phyloP scores from a whole-genome alignment of 345 rosid species.

The Corchorus olitorius region DNA sequence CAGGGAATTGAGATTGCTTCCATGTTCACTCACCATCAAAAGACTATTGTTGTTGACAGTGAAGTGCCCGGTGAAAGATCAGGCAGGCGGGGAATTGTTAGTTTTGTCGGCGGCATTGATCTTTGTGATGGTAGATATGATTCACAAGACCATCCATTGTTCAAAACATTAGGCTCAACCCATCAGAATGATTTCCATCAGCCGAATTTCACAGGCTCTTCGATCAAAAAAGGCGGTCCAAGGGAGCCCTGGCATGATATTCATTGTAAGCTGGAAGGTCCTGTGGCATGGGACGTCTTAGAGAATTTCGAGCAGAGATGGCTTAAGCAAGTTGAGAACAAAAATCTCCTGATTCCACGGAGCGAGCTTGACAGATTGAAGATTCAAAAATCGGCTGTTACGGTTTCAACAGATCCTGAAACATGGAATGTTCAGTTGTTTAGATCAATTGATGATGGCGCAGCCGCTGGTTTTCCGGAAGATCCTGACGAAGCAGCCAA shows the following conservation, averaged over 20 bases:
- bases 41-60: slow-evolving; percentile 7
- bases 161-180: not conserved
- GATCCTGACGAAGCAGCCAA: not conserved
- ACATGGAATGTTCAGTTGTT: slow-evolving; percentile 22
- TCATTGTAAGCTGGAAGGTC: slow-evolving; percentile 26
- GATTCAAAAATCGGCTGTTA: not conserved
- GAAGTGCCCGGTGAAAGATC: not conserved
- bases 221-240: slow-evolving; percentile 25
- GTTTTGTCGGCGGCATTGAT: slow-evolving; percentile 24
- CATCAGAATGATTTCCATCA: slow-evolving; percentile 23
- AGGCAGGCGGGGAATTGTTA: slow-evolving; percentile 10
- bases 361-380: not conserved
- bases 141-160: slow-evolving; percentile 16
- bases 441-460: slow-evolving; percentile 20
- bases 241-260: slow-evolving; percentile 29
- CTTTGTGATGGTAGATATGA: slow-evolving; percentile 26
- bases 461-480: slow-evolving; percentile 3
- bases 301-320: slow-evolving; percentile 21
- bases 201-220: slow-evolving; percentile 21
- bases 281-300: slow-evolving; percentile 26
- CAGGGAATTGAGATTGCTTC: slow-evolving; percentile 8
- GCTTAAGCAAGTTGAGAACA: not conserved
- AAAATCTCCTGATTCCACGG: not conserved
- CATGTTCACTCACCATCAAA: slow-evolving; percentile 30
- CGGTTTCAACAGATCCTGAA: not conserved